A percentile compares a stretch with the other conserved stretches of the same genome.
Evolutionary conservation across 495 filamentous ascomycete genomes (phyloP).

Genomic region (Neurospora cerealis): DNA sequence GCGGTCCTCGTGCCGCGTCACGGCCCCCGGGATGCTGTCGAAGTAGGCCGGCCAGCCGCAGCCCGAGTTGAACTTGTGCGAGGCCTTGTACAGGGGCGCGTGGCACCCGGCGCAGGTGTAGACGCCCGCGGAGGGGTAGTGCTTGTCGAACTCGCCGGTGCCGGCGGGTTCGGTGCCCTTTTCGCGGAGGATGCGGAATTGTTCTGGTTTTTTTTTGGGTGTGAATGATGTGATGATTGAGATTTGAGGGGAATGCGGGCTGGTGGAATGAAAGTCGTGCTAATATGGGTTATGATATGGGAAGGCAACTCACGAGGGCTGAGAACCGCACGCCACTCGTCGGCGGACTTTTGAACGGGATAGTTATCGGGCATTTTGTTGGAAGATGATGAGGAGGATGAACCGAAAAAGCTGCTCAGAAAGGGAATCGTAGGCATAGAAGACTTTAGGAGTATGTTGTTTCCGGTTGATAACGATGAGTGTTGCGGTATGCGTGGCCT

Average conservation of each 20-base stretch:
- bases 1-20: conserved; percentile 66
- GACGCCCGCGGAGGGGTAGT: conserved; percentile 60
- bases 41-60: conserved; percentile 99
- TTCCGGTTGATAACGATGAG: background rate
- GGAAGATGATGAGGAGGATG: conserved; percentile 30
- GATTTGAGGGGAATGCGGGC: background rate
- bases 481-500: conserved; percentile 7
- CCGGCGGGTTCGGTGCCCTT: conserved; percentile 80
- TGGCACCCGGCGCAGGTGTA: conserved; percentile 82
- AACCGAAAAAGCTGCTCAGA: conserved; percentile 66
- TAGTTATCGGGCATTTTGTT: conserved; percentile 54
- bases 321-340: conserved; percentile 83
- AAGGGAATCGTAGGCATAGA: conserved; percentile 71
- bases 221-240: background rate
- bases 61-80: conserved; percentile 88
- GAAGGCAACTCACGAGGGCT: conserved; percentile 48
- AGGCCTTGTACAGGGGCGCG: conserved; percentile 80
- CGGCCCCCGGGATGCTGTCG: conserved; percentile 83
- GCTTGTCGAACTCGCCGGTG: conserved; percentile 79
- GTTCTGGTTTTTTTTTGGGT: conserved; percentile 43
- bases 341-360: conserved; percentile 66
- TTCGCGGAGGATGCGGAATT: conserved; percentile 85
- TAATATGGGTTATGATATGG: background rate
- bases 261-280: background rate
- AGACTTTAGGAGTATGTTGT: conserved; percentile 16